Evolutionary conservation across 73 alveolate species (phyloP).

Genomic region (Paramecium pentaurelia): DNA sequence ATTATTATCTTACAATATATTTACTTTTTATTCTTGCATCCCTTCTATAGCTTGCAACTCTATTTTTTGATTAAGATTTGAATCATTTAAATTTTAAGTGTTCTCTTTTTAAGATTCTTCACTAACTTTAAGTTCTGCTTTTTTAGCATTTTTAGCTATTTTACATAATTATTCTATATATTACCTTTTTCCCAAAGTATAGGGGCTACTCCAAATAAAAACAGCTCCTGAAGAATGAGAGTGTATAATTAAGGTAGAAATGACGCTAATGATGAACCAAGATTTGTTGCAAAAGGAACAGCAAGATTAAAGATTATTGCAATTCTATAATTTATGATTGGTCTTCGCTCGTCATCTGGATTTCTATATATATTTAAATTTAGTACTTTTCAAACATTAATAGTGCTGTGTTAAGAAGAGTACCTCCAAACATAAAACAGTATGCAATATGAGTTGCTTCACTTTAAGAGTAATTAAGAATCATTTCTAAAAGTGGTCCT

Average conservation of each 20-base stretch:
- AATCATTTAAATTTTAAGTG: background rate
- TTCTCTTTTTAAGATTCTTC: background rate
- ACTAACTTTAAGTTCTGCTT: background rate
- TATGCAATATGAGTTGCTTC: conserved; percentile 44
- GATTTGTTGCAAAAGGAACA: background rate
- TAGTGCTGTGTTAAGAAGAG: background rate
- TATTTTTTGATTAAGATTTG: background rate
- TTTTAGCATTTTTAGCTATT: background rate
- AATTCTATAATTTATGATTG: background rate
- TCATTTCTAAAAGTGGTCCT: conserved; percentile 34
- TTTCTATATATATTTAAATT: background rate
- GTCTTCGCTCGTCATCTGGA: background rate
- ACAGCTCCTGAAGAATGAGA: background rate
- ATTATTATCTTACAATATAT: background rate
- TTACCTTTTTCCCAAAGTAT: conserved; percentile 20
- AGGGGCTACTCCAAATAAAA: background rate
- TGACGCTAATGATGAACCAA: background rate
- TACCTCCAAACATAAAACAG: conserved; percentile 45
- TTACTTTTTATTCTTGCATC: background rate
- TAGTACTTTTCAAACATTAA: conserved; percentile 6
- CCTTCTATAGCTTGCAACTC: background rate
- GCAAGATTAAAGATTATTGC: background rate
- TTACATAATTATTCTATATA: background rate
- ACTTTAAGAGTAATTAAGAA: conserved; percentile 29
- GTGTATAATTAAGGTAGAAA: background rate